Conservation (phyloP, 2,329 filamentous ascomycete species). For the Hirsutella thompsonii region DNA sequence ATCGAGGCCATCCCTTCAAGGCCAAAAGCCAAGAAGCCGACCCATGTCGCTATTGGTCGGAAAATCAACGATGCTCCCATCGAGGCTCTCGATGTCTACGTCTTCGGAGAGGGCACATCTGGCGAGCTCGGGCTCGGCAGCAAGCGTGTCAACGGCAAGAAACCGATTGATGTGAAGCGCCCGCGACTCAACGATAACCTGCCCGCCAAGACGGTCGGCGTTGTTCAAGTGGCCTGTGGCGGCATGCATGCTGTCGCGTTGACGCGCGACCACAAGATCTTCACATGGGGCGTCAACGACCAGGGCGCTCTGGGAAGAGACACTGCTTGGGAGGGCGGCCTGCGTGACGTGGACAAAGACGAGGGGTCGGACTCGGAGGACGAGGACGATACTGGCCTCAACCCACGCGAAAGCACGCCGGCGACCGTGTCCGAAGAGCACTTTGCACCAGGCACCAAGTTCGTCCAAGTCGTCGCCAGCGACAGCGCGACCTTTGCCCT, state of each 20-base stretch:
- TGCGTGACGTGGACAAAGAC: conserved; percentile 41
- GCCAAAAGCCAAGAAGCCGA: conserved; percentile 3
- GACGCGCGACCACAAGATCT: conserved; percentile 67
- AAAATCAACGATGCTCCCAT: conserved; percentile 30
- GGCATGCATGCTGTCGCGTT: conserved; percentile 73
- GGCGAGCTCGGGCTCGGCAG: conserved; percentile 73
- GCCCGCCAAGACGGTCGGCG: conserved; percentile 47
- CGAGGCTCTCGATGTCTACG: conserved; percentile 57
- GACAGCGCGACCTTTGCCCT: conserved; percentile 68
- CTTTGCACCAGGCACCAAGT: conserved; percentile 49
- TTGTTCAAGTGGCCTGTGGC: conserved; percentile 66
- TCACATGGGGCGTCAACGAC: conserved; percentile 84
- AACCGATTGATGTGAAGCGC: conserved; percentile 64
- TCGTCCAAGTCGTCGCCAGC: conserved; percentile 51
- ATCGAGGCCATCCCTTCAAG: conserved; percentile 9
- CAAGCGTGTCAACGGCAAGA: conserved; percentile 44
- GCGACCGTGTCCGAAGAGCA: conserved; percentile 42
- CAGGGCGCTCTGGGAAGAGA: conserved; percentile 68
- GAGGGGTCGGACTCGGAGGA: conserved; percentile 42
- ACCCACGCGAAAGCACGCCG: conserved; percentile 60
- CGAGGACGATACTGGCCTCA: conserved; percentile 53
- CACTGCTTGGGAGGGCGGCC: conserved; percentile 54
- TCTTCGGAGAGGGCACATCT: conserved; percentile 69
- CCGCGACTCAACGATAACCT: conserved; percentile 66
- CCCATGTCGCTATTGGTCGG: conserved; percentile 1